Base-by-base conservation (phyloP, 495 filamentous ascomycete genomes). In the Bacidia rubella region DNA sequence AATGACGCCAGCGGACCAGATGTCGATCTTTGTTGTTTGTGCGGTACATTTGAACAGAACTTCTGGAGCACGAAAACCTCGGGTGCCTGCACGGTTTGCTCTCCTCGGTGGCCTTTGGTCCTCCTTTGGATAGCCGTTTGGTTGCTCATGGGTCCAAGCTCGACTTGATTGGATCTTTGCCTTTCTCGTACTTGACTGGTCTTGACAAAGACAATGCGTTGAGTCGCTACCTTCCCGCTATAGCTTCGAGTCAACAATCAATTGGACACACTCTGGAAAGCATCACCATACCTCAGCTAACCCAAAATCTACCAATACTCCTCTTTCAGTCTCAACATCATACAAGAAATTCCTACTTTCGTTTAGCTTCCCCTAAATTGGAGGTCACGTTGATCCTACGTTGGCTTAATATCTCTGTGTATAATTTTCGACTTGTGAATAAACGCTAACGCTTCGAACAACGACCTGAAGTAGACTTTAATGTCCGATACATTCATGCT, bases 351-450 rank as follows among this genome's bases (percentile, higher is more conserved):
- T 99, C 11, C 75, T 78, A 54, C 2, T 47, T n/a, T 12, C 20
- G 41, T 42, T 17, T 56, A 25, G 29, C 23, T 3, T 22, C 4
- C 10, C 17, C 7, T 32, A 2, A 17, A 26, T 42, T 20, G 2
- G 10, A 7, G 7, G 7, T 19, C 24, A 51, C 9, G 41, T 9
- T 9, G n/a, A 19, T 51, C 72, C 63, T 62, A 78, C 71, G 92
- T 99, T n/a, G 92, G 92, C 65, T 99, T 99, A 65, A 99, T 96
- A 65, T 99, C 92, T 50, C 92, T 83, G 64, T 99, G 92, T 17
- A 99, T 74, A 52, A 99, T 96, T 19, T 76, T 71, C 60, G 83
- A 79, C 32, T 73, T 71, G 65, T 99, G 92, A 10, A 97, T 88
- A 20, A 84, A 82, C 15, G 75, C 71, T 4, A 99, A 73, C 0